Base-by-base conservation (phyloP, 2,329 filamentous ascomycete species). In the Hypocrella siamensis region DNA sequence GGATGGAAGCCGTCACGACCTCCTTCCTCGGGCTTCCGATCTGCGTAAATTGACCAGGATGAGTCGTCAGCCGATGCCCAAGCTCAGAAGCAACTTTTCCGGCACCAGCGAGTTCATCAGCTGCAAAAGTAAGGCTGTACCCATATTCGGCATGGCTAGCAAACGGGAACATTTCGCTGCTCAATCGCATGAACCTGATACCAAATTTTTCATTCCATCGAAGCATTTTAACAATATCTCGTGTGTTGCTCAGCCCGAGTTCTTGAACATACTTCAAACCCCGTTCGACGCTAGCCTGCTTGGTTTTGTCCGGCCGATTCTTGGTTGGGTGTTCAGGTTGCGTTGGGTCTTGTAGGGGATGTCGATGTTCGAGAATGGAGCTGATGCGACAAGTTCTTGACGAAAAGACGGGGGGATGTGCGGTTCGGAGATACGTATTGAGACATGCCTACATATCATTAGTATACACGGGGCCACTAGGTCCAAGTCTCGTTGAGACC, bases 111-210 rank as follows among this genome's bases (percentile, higher is more conserved):
- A 96, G 61, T 0, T 70, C 74, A 11, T 85, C 76, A 0, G 80
- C 72, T 0, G 86, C 88, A 49, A 94, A 94, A 0, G 75, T 76
- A 10, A 96, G 64, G 42, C 73, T 79, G 53, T 96, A 96, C 0
- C 86, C 88, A 41, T 93, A 79, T 38, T 83, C 79, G 17, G 70
- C 67, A 46, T 96, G 88, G 40, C 82, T 92, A 2, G 88, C 88
- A 51, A 94, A 94, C 0, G 88, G 88, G 41, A 96, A 96, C 81
- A 94, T 94, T 44, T 94, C 88, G 33, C 83, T 93, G 42, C 83
- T 93, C 15, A 96, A 62, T 2, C 88, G 73, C 70, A 96, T 73
- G 51, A 96, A 94, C 42, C 75, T 86, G 55, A 96, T 96, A 25
- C 79, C 77, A 41, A 88, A 94, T 42, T 74, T 80, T 40, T 92